These are phyloP conservation scores for Hyaloscypha finlandica DNA, from an alignment of 495 filamentous ascomycete species.

Conservation along the genomic window DNA sequence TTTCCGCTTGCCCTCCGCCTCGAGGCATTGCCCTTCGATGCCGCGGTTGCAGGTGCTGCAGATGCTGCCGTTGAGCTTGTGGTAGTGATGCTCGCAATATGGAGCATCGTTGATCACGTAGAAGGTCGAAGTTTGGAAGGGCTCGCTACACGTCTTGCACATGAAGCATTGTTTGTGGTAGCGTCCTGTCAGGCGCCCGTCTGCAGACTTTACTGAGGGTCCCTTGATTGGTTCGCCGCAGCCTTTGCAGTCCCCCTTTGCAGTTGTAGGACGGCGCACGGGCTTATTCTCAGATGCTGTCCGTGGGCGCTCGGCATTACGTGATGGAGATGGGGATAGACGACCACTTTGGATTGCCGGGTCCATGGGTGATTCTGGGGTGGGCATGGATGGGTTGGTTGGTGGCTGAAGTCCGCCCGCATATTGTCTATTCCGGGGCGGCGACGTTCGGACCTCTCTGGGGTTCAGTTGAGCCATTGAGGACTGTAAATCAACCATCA, in stretches of 20 bases:
- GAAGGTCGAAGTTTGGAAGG: slow-evolving; percentile 87
- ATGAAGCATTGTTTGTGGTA: slow-evolving; percentile 96
- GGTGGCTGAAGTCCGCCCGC: slow-evolving; percentile 15
- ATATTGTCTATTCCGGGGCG: slow-evolving; percentile 20
- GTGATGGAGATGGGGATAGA: slow-evolving; percentile 39
- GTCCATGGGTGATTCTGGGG: slow-evolving; percentile 61
- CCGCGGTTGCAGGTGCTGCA: slow-evolving; percentile 78
- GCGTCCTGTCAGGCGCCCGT: slow-evolving; percentile 88
- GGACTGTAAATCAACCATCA: slow-evolving; percentile 55
- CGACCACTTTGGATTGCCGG: slow-evolving; percentile 51
- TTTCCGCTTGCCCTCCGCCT: slow-evolving; percentile 74
- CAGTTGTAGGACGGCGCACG: slow-evolving; percentile 34
- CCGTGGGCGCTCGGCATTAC: slow-evolving; percentile 10
- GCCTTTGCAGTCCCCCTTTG: slow-evolving; percentile 79
- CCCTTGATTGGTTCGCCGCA: slow-evolving; percentile 79
- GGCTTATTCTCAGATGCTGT: slow-evolving; percentile 26
- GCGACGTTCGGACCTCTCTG: slow-evolving; percentile 17
- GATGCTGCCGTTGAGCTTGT: slow-evolving; percentile 82
- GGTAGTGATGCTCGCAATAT: slow-evolving; percentile 92
- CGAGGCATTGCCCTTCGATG: slow-evolving; percentile 95
- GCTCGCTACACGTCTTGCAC: slow-evolving; percentile 77
- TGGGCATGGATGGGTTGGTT: slow-evolving; percentile 9
- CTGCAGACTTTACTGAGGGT: slow-evolving; percentile 91
- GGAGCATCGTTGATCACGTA: slow-evolving; percentile 87
- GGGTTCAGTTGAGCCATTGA: slow-evolving; percentile 45